Conservation (phyloP, 75 land plant species). For the Larix kaempferi region DNA sequence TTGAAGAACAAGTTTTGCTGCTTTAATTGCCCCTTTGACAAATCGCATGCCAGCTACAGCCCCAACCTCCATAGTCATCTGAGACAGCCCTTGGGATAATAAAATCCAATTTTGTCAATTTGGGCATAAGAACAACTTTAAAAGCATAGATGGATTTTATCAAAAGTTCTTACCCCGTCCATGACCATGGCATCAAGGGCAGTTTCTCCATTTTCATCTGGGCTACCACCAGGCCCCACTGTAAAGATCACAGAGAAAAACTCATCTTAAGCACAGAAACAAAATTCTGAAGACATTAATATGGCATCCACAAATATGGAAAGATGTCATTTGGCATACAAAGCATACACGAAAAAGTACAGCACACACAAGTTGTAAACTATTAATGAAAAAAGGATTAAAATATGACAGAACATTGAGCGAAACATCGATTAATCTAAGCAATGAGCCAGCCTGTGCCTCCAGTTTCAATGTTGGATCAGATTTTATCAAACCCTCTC, state of each 20-base stretch:
- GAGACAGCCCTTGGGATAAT: slow-evolving; percentile 34
- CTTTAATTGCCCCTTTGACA: slow-evolving; percentile 79
- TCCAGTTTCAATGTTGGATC: background rate
- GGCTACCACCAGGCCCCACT: slow-evolving; percentile 99
- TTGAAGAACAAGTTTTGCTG: slow-evolving; percentile 83
- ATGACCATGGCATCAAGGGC: slow-evolving; percentile 95
- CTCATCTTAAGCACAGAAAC: slow-evolving; percentile 4
- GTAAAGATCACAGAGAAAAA: slow-evolving; percentile 8
- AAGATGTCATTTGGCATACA: background rate
- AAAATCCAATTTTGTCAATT: slow-evolving; percentile 7
- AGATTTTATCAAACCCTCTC: background rate
- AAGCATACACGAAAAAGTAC: background rate
- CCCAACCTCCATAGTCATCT: slow-evolving; percentile 96
- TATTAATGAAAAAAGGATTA: background rate
- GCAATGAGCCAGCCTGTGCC: background rate
- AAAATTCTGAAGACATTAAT: background rate
- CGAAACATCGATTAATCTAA: background rate
- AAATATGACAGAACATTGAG: background rate
- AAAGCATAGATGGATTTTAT: background rate
- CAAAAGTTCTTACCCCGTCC: slow-evolving; percentile 79
- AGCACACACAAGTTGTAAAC: background rate
- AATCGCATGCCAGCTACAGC: slow-evolving; percentile 92
- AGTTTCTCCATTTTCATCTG: slow-evolving; percentile 98
- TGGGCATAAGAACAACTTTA: background rate
- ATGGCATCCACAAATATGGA: background rate